Base-by-base conservation (phyloP, 768 basidiomycete species). In the Lentinus tigrinus region DNA sequence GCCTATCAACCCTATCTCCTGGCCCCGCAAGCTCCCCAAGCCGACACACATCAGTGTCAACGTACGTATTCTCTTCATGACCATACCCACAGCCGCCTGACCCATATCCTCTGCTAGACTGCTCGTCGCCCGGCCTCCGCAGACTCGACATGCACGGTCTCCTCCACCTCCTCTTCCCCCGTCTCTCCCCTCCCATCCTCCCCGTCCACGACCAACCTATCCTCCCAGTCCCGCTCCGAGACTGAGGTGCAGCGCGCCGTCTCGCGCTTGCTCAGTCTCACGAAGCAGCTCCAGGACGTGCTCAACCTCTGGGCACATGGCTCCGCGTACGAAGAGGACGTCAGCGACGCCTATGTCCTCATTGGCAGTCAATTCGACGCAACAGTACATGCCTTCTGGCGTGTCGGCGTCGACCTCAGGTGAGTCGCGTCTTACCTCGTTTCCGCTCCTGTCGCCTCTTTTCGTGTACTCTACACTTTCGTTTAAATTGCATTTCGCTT, bases 361-460 rank as follows among this genome's bases (percentile, higher is more conserved):
- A 82, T 97, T 16, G 94, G 93, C 43, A 89, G 89, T 67, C 89
- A 95, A 64, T 95, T 97, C 77, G 94, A 95, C 71, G 73, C 80
- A 2, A 87, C 87, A 40, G 82, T 92, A 21, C 78, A 74, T 38
- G 91, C 93, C 0, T 97, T 98, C 67, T 79, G 82, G 10, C 75
- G 78, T 34, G 83, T 88, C 63, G 79, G 82, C 39, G 91, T 98
- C 61, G 81, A 87, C 59, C 83, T 95, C 65, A 86, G 80, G 95
- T 93, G 62, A 68, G 85, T 75, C 28, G 31, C 36, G 7, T 11
- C 21, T 31, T 39, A 11, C 9, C 19, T 26, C 38, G 11, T 54
- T 39, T 50, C 44, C 37, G 21, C 28, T 26, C 48, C 24, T n/a
- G 24, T 54, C 31, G 26, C 47, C n/a, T 21, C 19, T 34, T 50